phyloP scores from a whole-genome alignment of 2,329 filamentous ascomycete species.

The Cladosporium sp. region DNA sequence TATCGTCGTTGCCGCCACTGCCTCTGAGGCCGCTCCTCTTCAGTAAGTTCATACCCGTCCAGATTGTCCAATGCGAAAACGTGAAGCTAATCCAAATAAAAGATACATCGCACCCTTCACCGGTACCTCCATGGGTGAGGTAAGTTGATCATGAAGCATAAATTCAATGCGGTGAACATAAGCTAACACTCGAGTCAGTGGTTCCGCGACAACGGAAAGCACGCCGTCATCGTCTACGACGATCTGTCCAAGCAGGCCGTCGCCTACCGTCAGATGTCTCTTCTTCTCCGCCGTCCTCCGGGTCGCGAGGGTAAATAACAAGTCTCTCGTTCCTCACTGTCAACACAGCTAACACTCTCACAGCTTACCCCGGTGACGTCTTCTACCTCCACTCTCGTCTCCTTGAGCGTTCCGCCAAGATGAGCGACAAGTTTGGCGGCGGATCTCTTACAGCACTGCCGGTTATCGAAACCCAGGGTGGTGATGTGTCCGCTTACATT shows the following conservation, averaged over 20 bases:
- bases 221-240: slow-evolving; percentile 88
- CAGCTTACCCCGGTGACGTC: slow-evolving; percentile 50
- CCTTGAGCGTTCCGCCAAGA: slow-evolving; percentile 98
- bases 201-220: slow-evolving; percentile 83
- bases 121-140: slow-evolving; percentile 56
- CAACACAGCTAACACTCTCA: too few species aligned
- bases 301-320: too few species aligned
- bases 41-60: too few species aligned
- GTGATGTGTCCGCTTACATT: slow-evolving; percentile 99
- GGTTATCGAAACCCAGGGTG: slow-evolving; percentile 99
- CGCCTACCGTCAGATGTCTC: slow-evolving; percentile 79
- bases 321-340: too few species aligned
- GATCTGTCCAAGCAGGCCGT: slow-evolving; percentile 94
- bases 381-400: slow-evolving; percentile 99
- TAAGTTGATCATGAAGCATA: not conserved
- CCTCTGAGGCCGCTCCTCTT: slow-evolving; percentile 84
- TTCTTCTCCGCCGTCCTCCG: slow-evolving; percentile 93
- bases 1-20: slow-evolving; percentile 90
- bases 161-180: too few species aligned
- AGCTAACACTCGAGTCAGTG: slow-evolving; percentile 35
- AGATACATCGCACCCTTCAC: slow-evolving; percentile 94
- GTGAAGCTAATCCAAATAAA: too few species aligned
- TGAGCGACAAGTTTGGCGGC: slow-evolving; percentile 92
- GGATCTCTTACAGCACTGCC: slow-evolving; percentile 97
- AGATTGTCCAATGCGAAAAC: too few species aligned